Base-by-base conservation (phyloP, 306 rosid genomes). In the Argentina anserina region DNA sequence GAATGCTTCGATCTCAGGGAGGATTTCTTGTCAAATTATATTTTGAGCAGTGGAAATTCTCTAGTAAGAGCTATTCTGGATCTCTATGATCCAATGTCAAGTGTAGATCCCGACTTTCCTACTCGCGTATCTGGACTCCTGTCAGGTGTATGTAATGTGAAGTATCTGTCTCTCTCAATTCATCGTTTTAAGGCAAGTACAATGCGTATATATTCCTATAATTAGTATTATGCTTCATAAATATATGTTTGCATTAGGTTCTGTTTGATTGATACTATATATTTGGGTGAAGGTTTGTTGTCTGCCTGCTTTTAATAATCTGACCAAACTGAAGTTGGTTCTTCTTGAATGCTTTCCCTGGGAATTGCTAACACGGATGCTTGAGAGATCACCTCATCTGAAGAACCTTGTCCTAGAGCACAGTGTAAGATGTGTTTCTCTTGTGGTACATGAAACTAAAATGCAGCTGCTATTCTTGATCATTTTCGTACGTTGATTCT, bases 381-480 rank as follows among this genome's bases (percentile, higher is more conserved):
- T 66, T 36, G 5, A 43, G 55, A 66, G 55, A 66, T 66, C 71
- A 41, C 71, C 55, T 66, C 26, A 66, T 43, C 15, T 42, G 11
- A 36, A 66, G 17, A 9, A 26, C 42, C 55, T 42, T 28, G 28
- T 66, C 25, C 7, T 66, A 14, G 55, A 66, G 17, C 55, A 25
- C 29, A 29, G 7, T 17, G 15, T n/a, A 67, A 37, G 39, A 67
- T 10, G 1, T 14, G 39, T 23, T 26, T 47, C 63, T 15, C 6
- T 47, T 47, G 23, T 47, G 55, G 0, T 18, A 18, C 55, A 47
- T 18, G 55, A 36, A 33, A 14, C 69, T 47, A 37, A 64, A 5
- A 46, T 8, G 49, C 33, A 18, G 3, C 6, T 39, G 11, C 39
- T 46, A 4, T 45, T 13, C 50, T 46, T 1, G 7, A 17, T 17